Conservation (phyloP, 2,329 filamentous ascomycete genomes). For the Onygena corvina region DNA sequence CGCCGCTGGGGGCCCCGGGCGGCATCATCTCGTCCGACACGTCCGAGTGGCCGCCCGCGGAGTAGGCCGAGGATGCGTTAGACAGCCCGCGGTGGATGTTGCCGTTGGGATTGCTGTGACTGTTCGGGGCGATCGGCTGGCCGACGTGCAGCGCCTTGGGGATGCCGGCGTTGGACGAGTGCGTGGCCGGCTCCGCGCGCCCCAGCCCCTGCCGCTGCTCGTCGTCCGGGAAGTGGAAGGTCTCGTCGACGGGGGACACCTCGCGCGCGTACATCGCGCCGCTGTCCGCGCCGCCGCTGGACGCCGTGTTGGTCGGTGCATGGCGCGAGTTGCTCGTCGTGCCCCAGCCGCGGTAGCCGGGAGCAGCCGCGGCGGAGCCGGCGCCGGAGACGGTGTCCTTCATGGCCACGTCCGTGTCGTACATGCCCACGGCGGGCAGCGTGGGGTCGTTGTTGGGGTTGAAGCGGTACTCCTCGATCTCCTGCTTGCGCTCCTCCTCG, state of each 20-base stretch:
- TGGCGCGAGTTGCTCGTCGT: constrained; percentile 67
- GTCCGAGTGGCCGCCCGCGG: constrained; percentile 62
- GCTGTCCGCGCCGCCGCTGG: constrained; percentile 53
- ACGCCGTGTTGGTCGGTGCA: constrained; percentile 69
- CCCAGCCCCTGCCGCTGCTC: constrained; percentile 41
- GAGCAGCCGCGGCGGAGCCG: constrained; percentile 41
- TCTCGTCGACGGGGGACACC: constrained; percentile 52
- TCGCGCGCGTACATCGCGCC: constrained; percentile 42
- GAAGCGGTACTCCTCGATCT: constrained; percentile 93
- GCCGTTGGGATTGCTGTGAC: constrained; percentile 49
- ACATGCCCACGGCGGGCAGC: constrained; percentile 46
- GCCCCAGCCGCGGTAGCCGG: constrained; percentile 81
- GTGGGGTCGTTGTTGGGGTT: constrained; percentile 95
- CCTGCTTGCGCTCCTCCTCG: constrained; percentile 81
- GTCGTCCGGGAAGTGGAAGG: constrained; percentile 51
- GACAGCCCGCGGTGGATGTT: constrained; percentile 73
- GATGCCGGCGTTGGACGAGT: constrained; percentile 55
- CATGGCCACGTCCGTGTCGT: constrained; percentile 24
- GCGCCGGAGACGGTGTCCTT: constrained; percentile 27
- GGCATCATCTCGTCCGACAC: constrained; percentile 45
- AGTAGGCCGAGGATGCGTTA: constrained; percentile 94
- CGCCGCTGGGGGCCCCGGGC: constrained; percentile 34
- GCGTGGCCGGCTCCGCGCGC: constrained; percentile 68
- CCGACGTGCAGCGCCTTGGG: not conserved
- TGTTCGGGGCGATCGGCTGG: constrained; percentile 17